Conservation (phyloP, 2,329 filamentous ascomycete species). For the Fusarium vanettenii region DNA sequence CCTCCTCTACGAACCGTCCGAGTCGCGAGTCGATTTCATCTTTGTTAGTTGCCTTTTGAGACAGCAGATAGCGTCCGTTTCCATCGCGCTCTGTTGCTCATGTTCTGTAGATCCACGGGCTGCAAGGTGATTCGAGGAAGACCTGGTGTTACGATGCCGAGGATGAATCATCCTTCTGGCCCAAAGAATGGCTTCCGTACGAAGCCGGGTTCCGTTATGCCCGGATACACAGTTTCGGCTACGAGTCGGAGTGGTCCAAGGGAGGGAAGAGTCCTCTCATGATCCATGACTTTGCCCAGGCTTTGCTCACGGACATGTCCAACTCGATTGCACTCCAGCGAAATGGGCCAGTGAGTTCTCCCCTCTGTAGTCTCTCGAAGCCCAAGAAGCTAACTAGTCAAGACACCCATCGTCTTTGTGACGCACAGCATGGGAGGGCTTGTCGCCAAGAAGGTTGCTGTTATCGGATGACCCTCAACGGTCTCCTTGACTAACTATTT, state of each 20-base stretch:
- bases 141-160: not conserved
- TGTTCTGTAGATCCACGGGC: not conserved
- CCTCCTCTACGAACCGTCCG: not conserved
- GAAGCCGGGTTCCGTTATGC: not conserved
- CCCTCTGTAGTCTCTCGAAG: not conserved
- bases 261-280: not conserved
- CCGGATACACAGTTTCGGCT: not conserved
- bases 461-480: not conserved
- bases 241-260: not conserved
- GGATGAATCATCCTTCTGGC: not conserved
- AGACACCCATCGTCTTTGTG: not conserved
- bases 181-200: not conserved
- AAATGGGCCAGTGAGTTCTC: not conserved
- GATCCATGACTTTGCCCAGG: not conserved
- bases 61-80: no score
- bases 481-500: not conserved
- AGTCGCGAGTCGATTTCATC: not conserved
- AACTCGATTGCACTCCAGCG: not conserved
- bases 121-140: not conserved
- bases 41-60: no score
- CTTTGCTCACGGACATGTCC: not conserved
- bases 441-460: not conserved
- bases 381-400: not conserved
- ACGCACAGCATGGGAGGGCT: not conserved
- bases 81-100: no score